Base-by-base conservation (phyloP, 345 rosid genomes). In the Murraya paniculata region DNA sequence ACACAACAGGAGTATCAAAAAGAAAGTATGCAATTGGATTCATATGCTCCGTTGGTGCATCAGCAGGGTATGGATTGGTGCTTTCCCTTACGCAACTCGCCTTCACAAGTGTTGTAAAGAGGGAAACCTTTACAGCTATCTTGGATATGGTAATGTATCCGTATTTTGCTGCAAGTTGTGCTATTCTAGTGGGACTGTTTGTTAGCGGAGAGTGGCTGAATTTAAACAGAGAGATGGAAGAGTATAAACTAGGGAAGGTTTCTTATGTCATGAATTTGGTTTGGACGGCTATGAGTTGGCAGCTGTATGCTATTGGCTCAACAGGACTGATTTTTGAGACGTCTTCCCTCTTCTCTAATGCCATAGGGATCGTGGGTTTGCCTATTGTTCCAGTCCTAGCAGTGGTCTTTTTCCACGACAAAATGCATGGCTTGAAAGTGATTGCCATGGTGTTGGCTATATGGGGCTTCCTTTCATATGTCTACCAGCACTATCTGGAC, bases 361-460 rank as follows among this genome's bases (percentile, higher is more conserved):
- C 85, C 19, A 81, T 28, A 1, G 64, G 78, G 48, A 69, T 78
- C 28, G 25, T 89, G 11, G 93, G 97, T 4, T 76, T 86, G 81
- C 94, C 94, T 7, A 79, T 91, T 13, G 85, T 89, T 75, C 96
- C 96, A 4, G 70, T 88, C 30, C 10, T 88, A 61, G 96, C 94
- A 30, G 89, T 90, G 71, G 81, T 91, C 79, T 80, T 89, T 53
- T 89, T 91, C 81, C 86, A 83, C 28, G 97, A 93, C 64, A 80
- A 81, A 66, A 89, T 93, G 94, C 81, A 85, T 60, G 93, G 91
- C n/a, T 70, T 91, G 16, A 94, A 94, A 84, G 89, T 69, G n/a
- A 86, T 89, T 64, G 81, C 97, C 25, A 85, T 94, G 90, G 74
- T 84, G 67, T 68, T 91, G 78, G 94, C 93, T 28, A 36, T 86